Evolutionary conservation across 2,329 filamentous ascomycete genomes (phyloP), one percentile per base, ranked within the genome.

Genomic region (Trichoderma atrobrunneum): DNA sequence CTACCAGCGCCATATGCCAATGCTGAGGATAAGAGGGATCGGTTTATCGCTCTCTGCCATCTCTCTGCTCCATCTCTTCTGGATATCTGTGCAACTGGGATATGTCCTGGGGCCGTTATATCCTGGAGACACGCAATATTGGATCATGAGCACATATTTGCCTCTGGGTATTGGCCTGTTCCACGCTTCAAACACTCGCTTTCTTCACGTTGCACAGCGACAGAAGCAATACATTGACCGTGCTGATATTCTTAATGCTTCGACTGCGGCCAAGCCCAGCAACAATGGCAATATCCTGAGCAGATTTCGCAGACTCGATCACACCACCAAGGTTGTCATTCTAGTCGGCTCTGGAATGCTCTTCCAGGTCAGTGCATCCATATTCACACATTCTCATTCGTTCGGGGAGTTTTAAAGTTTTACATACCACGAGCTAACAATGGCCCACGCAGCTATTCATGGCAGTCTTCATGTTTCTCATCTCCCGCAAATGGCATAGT

Each of bases 141-240:
- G 88, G 87, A 84, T 90, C 77, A 92, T 92, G 90, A 86, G 87
- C 63, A 85, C 88, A 59, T 89, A 88, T 77, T 81, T 92, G 7
- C 90, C 90, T 7, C 85, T 89, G 62, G 89, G 90, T 36, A 88
- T 92, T 66, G 89, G 88, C 18, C 81, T 92, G 2, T 91, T 91
- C 77, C 89, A 91, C 75, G 89, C 88, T 32, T 87, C 87, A 72
- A 90, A 91, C 78, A 85, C 82, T 73, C 87, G 88, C 66, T 88
- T 91, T 70, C 84, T 90, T 24, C 81, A 89, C 72, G 81, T 90
- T 64, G 88, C 88, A 67, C 85, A 84, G 74, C 80, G 84, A 18
- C 88, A 90, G 77, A 78, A 78, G 71, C 75, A 75, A 56, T 81
- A 78, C 59, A 69, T 76, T 18, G 60, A 74, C 10, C 61, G 56